Conservation (phyloP, 2,329 filamentous ascomycete genomes). For the Grosmannia serpens region DNA sequence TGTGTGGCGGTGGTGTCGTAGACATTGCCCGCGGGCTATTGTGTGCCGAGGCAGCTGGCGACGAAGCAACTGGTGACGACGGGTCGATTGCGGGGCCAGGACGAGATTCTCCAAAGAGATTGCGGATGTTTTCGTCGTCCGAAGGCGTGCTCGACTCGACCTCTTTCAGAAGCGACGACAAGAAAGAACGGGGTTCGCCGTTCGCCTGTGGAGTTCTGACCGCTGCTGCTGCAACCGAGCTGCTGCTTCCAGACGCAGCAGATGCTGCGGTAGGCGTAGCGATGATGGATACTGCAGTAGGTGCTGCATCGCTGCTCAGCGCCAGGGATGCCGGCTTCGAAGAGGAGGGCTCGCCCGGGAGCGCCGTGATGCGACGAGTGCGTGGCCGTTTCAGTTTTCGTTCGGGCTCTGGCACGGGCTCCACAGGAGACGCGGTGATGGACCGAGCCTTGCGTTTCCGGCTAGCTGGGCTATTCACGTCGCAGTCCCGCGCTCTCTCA, state of each 20-base stretch:
- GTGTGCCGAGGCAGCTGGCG: slow-evolving; percentile 53
- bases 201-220: background rate
- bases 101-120: slow-evolving; percentile 23
- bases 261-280: background rate
- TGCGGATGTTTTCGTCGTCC: slow-evolving; percentile 42
- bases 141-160: slow-evolving; percentile 57
- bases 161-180: slow-evolving; percentile 79
- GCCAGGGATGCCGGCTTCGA: slow-evolving; percentile 7
- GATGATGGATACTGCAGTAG: background rate
- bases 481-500: slow-evolving; percentile 66
- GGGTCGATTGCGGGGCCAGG: slow-evolving; percentile 20
- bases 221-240: background rate
- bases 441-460: slow-evolving; percentile 69
- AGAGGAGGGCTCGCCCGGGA: slow-evolving; percentile 33
- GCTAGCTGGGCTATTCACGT: slow-evolving; percentile 34
- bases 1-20: slow-evolving; percentile 56
- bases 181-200: slow-evolving; percentile 58
- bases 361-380: slow-evolving; percentile 52
- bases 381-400: slow-evolving; percentile 80
- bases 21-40: slow-evolving; percentile 58
- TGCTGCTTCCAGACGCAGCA: background rate
- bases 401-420: slow-evolving; percentile 59
- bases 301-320: background rate
- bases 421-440: slow-evolving; percentile 56
- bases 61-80: slow-evolving; percentile 31